Evolutionary conservation across 2,329 filamentous ascomycete genomes (phyloP), one percentile per base, ranked within the genome.

Genomic region (Diaporthe eres): DNA sequence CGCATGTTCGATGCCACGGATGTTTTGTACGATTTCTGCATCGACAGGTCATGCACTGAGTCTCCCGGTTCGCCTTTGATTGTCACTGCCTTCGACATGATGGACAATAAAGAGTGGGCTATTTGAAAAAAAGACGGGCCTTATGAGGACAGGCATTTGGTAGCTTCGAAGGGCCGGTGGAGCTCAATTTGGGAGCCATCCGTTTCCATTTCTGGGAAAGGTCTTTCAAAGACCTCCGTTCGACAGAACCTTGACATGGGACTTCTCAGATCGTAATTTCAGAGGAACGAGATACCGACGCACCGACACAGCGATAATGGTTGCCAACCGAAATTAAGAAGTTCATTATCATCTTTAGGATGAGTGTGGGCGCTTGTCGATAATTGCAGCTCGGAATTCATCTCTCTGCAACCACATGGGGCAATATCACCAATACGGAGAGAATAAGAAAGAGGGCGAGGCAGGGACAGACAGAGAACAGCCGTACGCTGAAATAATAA

Each of bases 41-140:
- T 37, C 47, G 31, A 51, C 6, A 19, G 8, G 5, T 25, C 44
- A 5, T 1, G 6, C 47, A 28, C 28, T 1, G 44, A 37, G 22
- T 12, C 44, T 53, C 1, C 47, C 31, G 0, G 12, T 0, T 3
- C 7, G 12, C 22, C 63, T 25, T n/a, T 0, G 3, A 1, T 22
- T 10, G 63, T 67, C 22, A 37, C 2, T 53, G 9, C 12, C 7
- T 25, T 19, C 12, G 4, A 37, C 63, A 68, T 68, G 44, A 68
- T 68, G 22, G 22, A n/a, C 4, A 31, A 53, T 25, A 15, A n/a
- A 25, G 25, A 53, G 4, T 39, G 44, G 63, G 47, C 47, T 1
- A 15, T 68, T 53, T 51, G 63, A 68, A n/a, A 25, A 25, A 25
- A 15, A 22, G 5, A 19, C 31, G 10, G 13, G n/a, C 1, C 10